Evolutionary conservation across 768 basidiomycete species (phyloP).

Genomic region (Dentipellis fragilis): DNA sequence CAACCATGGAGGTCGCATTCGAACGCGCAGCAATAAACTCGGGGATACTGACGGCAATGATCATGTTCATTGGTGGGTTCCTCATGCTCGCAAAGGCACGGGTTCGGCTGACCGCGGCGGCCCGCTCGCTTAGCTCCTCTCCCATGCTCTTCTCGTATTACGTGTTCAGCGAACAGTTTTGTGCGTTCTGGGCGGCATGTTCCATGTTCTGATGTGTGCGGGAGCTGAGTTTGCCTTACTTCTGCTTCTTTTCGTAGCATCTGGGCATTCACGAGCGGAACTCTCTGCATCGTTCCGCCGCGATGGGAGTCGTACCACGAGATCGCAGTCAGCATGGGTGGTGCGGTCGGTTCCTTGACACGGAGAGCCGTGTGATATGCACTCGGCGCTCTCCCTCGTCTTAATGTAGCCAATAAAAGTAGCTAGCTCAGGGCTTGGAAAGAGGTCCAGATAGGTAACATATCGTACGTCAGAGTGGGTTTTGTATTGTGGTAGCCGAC

Average conservation of each 20-base stretch:
- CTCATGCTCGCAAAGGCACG: neutral
- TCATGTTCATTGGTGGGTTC: slow-evolving; percentile 20
- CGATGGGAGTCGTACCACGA: slow-evolving; percentile 21
- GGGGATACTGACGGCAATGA: slow-evolving; percentile 16
- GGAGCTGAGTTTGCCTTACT: no score
- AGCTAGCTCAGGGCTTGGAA: no score
- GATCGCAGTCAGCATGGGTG: slow-evolving; percentile 15
- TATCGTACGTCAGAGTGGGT: no score
- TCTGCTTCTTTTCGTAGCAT: slow-evolving; percentile 12
- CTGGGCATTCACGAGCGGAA: slow-evolving; percentile 21
- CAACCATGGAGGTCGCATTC: slow-evolving; percentile 17
- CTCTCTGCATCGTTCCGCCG: slow-evolving; percentile 21
- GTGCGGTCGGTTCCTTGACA: neutral
- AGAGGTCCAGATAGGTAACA: no score
- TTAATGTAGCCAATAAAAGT: no score
- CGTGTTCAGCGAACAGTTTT: slow-evolving; percentile 23
- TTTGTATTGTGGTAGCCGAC: no score
- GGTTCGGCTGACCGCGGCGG: no score
- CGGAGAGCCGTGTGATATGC: neutral
- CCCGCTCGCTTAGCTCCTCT: slow-evolving; percentile 17
- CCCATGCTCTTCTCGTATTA: slow-evolving; percentile 28
- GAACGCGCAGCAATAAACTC: slow-evolving; percentile 22
- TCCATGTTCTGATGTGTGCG: slow-evolving; percentile 14
- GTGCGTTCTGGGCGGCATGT: slow-evolving; percentile 25
- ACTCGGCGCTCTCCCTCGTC: no score